Evolutionary conservation across 306 rosid species (phyloP).

Genomic region (Quercus agrifolia): DNA sequence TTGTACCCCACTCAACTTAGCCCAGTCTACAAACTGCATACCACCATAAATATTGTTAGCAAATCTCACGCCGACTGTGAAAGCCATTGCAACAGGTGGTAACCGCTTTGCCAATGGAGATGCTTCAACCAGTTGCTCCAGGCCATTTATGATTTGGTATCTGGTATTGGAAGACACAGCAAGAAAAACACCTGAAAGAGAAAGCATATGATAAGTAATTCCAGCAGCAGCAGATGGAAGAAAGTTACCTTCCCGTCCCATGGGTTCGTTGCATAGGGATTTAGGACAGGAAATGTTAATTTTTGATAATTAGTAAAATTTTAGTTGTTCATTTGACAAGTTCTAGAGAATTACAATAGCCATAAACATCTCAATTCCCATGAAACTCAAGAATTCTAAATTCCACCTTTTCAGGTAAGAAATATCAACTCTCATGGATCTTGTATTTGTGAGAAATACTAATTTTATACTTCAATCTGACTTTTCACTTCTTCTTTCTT

Average conservation of each 20-base stretch:
- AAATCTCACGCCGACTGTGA: conserved; percentile 80
- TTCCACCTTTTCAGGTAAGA: no score
- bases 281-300: no score
- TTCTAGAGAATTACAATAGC: no score
- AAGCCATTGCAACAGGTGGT: conserved; percentile 79
- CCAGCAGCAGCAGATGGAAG: background rate
- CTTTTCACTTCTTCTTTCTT: no score
- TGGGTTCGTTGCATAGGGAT: no score
- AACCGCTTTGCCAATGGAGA: conserved; percentile 71
- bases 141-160: conserved; percentile 81
- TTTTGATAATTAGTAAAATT: no score
- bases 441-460: no score
- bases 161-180: conserved; percentile 91
- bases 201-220: conserved; percentile 5
- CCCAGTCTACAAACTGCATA: conserved; percentile 98
- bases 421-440: no score
- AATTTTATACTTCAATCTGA: no score
- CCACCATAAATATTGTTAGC: conserved; percentile 91
- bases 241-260: background rate
- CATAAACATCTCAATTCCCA: no score
- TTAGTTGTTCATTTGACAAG: no score
- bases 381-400: no score
- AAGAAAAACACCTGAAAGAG: conserved; percentile 74
- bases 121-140: conserved; percentile 74
- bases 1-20: conserved; percentile 85